These are phyloP conservation scores for Nannochloris sp. DNA, from an alignment of 139 green algal species.

Conservation along the genomic window DNA sequence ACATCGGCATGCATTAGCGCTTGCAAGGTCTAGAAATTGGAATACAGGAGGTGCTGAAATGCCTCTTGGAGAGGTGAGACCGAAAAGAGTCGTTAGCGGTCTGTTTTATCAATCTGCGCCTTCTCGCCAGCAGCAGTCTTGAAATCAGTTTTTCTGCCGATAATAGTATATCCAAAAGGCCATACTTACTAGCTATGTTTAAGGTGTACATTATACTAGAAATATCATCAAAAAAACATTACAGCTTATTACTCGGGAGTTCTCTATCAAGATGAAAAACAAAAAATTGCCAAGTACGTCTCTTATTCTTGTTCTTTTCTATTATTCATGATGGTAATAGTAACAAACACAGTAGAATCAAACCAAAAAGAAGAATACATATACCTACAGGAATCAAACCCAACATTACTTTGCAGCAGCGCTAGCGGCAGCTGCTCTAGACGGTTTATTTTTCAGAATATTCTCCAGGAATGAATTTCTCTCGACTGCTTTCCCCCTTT, in stretches of 20 bases:
- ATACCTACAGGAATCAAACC: neutral
- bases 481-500: neutral
- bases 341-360: neutral
- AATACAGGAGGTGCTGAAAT: too few relatives aligned
- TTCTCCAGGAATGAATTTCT: too few relatives aligned
- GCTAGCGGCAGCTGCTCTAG: neutral
- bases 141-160: neutral
- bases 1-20: neutral
- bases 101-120: neutral
- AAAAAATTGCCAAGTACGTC: too few relatives aligned
- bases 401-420: neutral
- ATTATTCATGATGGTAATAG: neutral
- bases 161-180: neutral
- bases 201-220: neutral
- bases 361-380: neutral
- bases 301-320: too few relatives aligned
- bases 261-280: neutral
- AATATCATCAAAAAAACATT: neutral
- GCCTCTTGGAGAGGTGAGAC: neutral
- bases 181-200: neutral
- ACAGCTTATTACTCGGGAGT: neutral
- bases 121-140: neutral
- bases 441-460: too few relatives aligned
- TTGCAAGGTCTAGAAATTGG: too few relatives aligned
- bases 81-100: neutral